Percentiles rank a stretch among this genome's conserved stretches.
These are phyloP conservation scores for Lactarius sanguifluus DNA, from an alignment of 768 basidiomycete genomes.

Conservation along the genomic window DNA sequence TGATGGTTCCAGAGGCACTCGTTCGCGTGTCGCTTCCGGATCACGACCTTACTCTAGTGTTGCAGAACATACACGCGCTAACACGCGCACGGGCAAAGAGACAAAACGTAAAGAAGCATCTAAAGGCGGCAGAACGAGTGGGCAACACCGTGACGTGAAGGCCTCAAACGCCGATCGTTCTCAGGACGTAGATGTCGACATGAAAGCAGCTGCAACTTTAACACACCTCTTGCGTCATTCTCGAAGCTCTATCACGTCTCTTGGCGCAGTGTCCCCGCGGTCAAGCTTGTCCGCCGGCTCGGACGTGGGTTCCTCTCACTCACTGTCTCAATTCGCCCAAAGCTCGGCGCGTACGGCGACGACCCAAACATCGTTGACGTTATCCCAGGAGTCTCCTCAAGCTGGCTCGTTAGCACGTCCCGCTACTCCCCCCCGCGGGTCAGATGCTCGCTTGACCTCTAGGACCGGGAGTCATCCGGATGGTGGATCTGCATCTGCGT, in stretches of 20 bases:
- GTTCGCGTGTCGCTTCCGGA: slow-evolving; percentile 14
- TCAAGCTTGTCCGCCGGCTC: slow-evolving; percentile 70
- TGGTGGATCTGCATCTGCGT: slow-evolving; percentile 40
- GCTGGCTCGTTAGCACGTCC: slow-evolving; percentile 34
- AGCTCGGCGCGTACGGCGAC: slow-evolving; percentile 58
- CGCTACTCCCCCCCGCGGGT: slow-evolving; percentile 40
- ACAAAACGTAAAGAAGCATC: slow-evolving; percentile 16
- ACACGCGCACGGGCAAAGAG: slow-evolving; percentile 24
- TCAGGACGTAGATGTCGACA: slow-evolving; percentile 62
- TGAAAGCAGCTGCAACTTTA: slow-evolving; percentile 81
- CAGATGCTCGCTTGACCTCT: slow-evolving; percentile 28
- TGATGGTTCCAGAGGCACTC: slow-evolving; percentile 23
- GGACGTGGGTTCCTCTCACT: slow-evolving; percentile 60
- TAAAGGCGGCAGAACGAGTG: slow-evolving; percentile 13
- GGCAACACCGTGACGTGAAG: slow-evolving; percentile 10
- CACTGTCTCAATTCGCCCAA: slow-evolving; percentile 64
- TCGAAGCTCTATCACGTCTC: slow-evolving; percentile 52
- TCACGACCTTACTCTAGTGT: slow-evolving; percentile 26
- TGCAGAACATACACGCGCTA: slow-evolving; percentile 29
- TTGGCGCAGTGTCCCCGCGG: slow-evolving; percentile 63
- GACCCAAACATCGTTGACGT: slow-evolving; percentile 41
- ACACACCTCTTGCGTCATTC: slow-evolving; percentile 69
- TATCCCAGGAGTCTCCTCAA: slow-evolving; percentile 45
- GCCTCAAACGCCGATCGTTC: slow-evolving; percentile 34
- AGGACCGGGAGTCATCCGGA: slow-evolving; percentile 29